phyloP scores from a whole-genome alignment of 2,329 filamentous ascomycete species.

The Thielaviopsis ethacetica region DNA sequence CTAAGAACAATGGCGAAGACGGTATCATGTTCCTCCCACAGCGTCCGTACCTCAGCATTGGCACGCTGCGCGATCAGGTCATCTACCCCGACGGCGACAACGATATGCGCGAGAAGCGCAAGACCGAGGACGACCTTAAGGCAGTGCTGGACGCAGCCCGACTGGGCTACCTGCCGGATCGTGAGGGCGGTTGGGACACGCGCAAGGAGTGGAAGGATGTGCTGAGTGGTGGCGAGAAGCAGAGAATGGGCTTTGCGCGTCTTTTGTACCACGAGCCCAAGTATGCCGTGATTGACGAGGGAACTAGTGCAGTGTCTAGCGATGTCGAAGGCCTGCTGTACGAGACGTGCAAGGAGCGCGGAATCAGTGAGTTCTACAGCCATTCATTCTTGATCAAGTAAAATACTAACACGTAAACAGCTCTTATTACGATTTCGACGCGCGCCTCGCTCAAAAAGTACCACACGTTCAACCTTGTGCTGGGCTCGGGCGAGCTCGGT shows the following conservation, averaged over 20 bases:
- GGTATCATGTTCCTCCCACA: conserved; percentile 99
- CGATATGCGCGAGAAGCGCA: conserved; percentile 74
- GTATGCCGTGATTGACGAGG: conserved; percentile 91
- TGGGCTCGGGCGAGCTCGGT: conserved; percentile 67
- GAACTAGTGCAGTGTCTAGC: conserved; percentile 81
- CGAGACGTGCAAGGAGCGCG: conserved; percentile 79
- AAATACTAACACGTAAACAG: conserved; percentile 24
- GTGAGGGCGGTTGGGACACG: conserved; percentile 93
- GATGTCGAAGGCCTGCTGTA: conserved; percentile 92
- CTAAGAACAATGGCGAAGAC: conserved; percentile 63
- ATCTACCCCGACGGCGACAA: conserved; percentile 92
- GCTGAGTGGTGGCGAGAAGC: conserved; percentile 92
- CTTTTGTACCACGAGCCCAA: conserved; percentile 87
- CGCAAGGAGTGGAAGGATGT: conserved; percentile 98
- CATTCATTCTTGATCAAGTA: neutral
- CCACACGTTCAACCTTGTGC: conserved; percentile 76
- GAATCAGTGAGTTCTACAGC: conserved; percentile 55
- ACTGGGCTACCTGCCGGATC: conserved; percentile 74
- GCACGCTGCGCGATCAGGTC: conserved; percentile 88
- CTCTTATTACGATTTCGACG: conserved; percentile 89
- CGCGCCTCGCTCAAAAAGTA: conserved; percentile 90
- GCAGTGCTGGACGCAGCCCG: conserved; percentile 66
- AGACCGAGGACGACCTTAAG: conserved; percentile 59
- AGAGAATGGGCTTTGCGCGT: conserved; percentile 80
- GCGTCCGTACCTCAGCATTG: conserved; percentile 77